Evolutionary conservation across 1,139 yeast genomes (phyloP).

Genomic region (Candida labiduridarum): DNA sequence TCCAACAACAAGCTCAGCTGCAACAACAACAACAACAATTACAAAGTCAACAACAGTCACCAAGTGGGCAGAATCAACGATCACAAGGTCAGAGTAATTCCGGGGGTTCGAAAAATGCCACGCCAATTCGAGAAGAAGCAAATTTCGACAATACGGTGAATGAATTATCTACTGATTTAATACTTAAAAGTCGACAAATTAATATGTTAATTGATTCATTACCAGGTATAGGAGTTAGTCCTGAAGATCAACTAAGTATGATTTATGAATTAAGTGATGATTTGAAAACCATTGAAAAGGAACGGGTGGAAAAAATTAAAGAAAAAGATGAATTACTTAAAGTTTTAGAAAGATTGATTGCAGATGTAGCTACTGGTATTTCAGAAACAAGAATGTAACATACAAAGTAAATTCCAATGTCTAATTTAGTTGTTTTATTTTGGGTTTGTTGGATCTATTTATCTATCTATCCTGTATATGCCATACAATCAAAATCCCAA

Average conservation of each 20-base stretch:
- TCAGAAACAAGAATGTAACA: conserved; percentile 32
- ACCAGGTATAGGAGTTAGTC: conserved; percentile 91
- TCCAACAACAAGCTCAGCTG: conserved; percentile 14
- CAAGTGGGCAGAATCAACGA: conserved; percentile 18
- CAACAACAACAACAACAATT: conserved; percentile 14
- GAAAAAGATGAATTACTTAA: conserved; percentile 67
- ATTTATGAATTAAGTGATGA: conserved; percentile 68
- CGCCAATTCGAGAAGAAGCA: conserved; percentile 16
- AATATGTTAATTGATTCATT: conserved; percentile 82
- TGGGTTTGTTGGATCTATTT: neutral
- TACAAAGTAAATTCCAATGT: neutral
- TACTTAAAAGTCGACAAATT: conserved; percentile 83
- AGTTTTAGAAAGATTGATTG: conserved; percentile 70
- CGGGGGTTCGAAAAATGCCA: conserved; percentile 24
- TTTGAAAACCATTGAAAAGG: conserved; percentile 61
- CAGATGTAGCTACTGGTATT: conserved; percentile 60
- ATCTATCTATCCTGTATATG: conserved; percentile 15
- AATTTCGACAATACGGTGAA: conserved; percentile 59
- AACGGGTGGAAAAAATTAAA: conserved; percentile 57
- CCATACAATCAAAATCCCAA: conserved; percentile 42
- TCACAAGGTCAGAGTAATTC: conserved; percentile 24
- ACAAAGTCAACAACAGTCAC: conserved; percentile 11
- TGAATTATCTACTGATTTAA: conserved; percentile 81
- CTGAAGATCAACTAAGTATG: conserved; percentile 66
- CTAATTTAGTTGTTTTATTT: neutral